Percentiles rank a stretch among this genome's conserved stretches.
Conservation (phyloP, 2,329 filamentous ascomycete species). For the Sporothrix pseudoabietina region DNA sequence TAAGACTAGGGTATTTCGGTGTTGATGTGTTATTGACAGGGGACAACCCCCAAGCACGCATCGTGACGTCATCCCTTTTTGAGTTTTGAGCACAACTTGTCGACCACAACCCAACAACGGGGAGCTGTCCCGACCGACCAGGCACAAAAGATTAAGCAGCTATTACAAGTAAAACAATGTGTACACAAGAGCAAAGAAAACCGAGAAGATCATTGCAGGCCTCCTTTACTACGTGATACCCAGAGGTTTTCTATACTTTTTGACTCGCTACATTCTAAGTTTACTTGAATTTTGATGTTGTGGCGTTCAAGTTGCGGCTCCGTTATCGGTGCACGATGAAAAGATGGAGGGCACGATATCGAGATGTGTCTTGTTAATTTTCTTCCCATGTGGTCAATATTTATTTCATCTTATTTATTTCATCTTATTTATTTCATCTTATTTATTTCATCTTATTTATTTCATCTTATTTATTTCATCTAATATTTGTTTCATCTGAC, state of each 20-base stretch:
- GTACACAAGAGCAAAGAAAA: background rate
- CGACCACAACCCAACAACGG: background rate
- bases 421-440: too few relatives aligned
- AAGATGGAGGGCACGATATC: background rate
- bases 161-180: background rate
- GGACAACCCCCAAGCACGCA: background rate
- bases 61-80: constrained; percentile 13
- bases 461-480: too few relatives aligned
- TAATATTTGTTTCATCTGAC: too few relatives aligned
- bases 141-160: background rate
- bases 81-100: background rate
- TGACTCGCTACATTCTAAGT: background rate
- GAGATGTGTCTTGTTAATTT: background rate
- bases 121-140: background rate
- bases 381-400: too few relatives aligned
- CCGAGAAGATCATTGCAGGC: background rate
- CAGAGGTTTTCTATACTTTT: background rate
- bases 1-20: background rate
- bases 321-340: background rate
- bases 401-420: too few relatives aligned
- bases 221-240: background rate
- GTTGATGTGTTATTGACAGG: background rate
- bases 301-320: background rate
- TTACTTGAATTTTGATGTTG: background rate
- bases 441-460: too few relatives aligned